Evolutionary conservation across 2,329 filamentous ascomycete genomes (phyloP), one percentile per base, ranked within the genome.

Genomic region (Neofusicoccum laricinum): DNA sequence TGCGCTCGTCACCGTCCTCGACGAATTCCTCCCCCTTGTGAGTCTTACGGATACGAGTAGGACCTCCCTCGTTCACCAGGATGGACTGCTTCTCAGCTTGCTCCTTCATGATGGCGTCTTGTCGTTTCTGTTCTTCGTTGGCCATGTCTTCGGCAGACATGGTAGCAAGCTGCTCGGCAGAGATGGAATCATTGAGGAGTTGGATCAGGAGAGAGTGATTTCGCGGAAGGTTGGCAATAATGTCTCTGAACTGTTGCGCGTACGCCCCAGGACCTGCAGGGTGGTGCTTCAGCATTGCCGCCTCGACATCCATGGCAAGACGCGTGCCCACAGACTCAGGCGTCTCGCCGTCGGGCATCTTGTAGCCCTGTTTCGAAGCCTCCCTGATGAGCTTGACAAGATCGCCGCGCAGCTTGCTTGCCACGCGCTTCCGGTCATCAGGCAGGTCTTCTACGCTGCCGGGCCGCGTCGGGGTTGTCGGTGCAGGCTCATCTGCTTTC

Each of bases 141-240:
- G 93, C 93, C 83, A 99, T 91, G 72, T 97, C 92, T 72, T 95
- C 91, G 1, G 90, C 87, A 14, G 87, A 89, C 95, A 99, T 97
- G 61, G 86, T 86, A n/a, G 92, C 91, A 50, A 99, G 83, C 64
- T 87, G 86, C n/a, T 89, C 82, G 0, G 94, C 87, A 6, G 88
- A 86, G 40, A 97, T 81, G 36, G 84, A 86, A 61, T 87, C 86
- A 67, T 86, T 85, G n/a, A 98, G 81, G 61, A 99, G 81, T 45
- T 90, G 87, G 71, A 89, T 85, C 61, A 90, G 86, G 49, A 99
- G 82, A 69, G 92, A 88, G 63, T 88, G 79, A 75, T 99, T 99
- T 73, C 88, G 89, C 83, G 96, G 97, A 66, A 97, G 82, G 78
- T 98, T 98, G 78, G 91, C 91, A 55, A 88, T 82, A 69, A 99